phyloP scores from a whole-genome alignment of 768 basidiomycete species.

The Rhodotorula babjevae region DNA sequence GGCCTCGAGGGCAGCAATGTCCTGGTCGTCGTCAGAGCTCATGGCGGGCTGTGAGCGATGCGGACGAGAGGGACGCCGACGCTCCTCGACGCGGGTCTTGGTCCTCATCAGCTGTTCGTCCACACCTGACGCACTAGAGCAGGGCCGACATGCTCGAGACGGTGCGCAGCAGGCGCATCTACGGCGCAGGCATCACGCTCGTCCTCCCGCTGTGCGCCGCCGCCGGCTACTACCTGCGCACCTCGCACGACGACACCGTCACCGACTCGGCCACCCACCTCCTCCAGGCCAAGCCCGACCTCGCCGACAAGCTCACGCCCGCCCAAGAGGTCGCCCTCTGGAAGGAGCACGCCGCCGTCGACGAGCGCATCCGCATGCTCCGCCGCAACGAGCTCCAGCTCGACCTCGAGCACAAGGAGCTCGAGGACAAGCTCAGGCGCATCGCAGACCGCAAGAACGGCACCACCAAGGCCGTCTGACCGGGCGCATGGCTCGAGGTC shows the following conservation, averaged over 20 bases:
- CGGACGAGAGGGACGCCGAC: neutral
- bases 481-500: neutral
- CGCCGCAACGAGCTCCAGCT: neutral
- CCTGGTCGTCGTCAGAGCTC: neutral
- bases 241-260: neutral
- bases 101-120: too few species aligned
- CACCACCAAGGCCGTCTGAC: neutral
- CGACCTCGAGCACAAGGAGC: neutral
- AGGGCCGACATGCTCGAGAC: slow-evolving; percentile 24
- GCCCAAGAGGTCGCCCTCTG: neutral
- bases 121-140: too few species aligned
- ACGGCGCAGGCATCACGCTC: slow-evolving; percentile 22
- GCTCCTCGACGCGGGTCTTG: neutral
- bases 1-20: slow-evolving; percentile 2
- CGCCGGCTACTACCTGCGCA: slow-evolving; percentile 27
- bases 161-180: slow-evolving; percentile 14
- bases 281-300: neutral
- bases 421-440: neutral
- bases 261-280: neutral
- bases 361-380: slow-evolving; percentile 2
- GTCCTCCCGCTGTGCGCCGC: slow-evolving; percentile 29
- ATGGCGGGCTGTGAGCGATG: neutral
- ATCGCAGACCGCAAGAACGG: too few species aligned
- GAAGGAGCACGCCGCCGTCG: neutral
- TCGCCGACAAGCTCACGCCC: neutral